These are phyloP conservation scores for Claviceps sp. DNA, from an alignment of 2,329 filamentous ascomycete species.

Conservation along the genomic window DNA sequence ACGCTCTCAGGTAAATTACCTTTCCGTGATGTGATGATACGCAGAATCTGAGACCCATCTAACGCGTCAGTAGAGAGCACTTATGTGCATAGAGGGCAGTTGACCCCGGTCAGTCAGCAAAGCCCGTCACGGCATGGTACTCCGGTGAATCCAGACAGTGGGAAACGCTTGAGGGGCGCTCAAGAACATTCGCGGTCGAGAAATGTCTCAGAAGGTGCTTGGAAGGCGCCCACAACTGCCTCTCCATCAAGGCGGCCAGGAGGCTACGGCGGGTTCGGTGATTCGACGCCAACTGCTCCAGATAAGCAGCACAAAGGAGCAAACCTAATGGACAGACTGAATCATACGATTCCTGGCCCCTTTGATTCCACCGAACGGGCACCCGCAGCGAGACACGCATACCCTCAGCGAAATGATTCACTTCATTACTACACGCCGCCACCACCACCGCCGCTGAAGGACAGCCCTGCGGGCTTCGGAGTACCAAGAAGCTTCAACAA, in stretches of 20 bases:
- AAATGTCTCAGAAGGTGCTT: neutral
- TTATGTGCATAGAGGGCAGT: constrained; percentile 40
- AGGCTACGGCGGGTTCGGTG: constrained; percentile 34
- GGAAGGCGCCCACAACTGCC: neutral
- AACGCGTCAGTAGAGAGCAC: constrained; percentile 1
- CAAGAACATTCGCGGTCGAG: constrained; percentile 32
- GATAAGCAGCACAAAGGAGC: constrained; percentile 11
- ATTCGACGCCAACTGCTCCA: neutral
- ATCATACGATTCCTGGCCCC: constrained; percentile 52
- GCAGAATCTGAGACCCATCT: neutral
- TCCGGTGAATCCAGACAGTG: constrained; percentile 41
- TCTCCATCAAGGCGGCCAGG: constrained; percentile 20
- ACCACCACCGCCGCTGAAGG: constrained; percentile 26
- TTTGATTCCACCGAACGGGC: constrained; percentile 38
- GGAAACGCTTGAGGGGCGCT: constrained; percentile 26
- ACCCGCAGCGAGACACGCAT: constrained; percentile 19
- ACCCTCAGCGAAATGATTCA: constrained; percentile 19
- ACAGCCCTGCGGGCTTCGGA: constrained; percentile 46
- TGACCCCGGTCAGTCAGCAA: constrained; percentile 50
- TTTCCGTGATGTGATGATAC: neutral
- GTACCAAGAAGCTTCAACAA: constrained; percentile 27
- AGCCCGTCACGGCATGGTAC: constrained; percentile 48
- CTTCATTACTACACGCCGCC: constrained; percentile 9
- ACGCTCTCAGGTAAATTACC: constrained; percentile 36
- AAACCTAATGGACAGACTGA: constrained; percentile 46